Evolutionary conservation across 768 basidiomycete genomes (phyloP).

Genomic region (Agaricus sinodeliciosus): DNA sequence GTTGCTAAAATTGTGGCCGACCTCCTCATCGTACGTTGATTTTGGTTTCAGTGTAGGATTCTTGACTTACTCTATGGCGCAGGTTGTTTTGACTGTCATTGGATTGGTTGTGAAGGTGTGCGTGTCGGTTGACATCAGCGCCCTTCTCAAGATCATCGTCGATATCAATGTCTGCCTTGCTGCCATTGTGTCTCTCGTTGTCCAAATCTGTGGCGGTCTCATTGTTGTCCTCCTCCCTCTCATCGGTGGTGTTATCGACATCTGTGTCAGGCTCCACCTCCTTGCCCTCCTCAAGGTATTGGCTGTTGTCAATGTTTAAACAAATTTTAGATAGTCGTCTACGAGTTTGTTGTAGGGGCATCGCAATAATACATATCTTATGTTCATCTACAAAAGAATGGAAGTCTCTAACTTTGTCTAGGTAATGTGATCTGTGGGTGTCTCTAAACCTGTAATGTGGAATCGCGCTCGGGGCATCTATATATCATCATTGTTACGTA

Average conservation of each 20-base stretch:
- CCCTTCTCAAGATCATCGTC: constrained; percentile 9
- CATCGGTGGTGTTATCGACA: background rate
- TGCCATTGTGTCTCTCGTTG: constrained; percentile 1
- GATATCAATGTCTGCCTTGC: constrained; percentile 7
- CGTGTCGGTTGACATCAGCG: constrained; percentile 3
- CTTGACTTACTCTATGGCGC: background rate
- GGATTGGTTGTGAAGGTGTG: background rate
- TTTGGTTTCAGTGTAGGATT: background rate
- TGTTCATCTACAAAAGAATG: too few species aligned
- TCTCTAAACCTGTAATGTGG: too few species aligned
- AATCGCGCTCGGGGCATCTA: too few species aligned
- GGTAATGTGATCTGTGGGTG: too few species aligned
- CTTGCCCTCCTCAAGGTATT: background rate
- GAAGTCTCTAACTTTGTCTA: too few species aligned
- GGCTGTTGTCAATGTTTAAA: background rate
- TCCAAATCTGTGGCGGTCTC: background rate
- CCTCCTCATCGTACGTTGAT: constrained; percentile 11
- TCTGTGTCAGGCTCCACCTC: background rate
- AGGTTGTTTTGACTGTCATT: background rate
- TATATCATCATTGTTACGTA: too few species aligned
- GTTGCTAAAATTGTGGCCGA: constrained; percentile 10
- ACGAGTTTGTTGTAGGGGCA: too few species aligned
- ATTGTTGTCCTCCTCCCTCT: background rate
- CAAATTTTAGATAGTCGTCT: too few species aligned
- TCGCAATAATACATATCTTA: too few species aligned